Conservation (phyloP, 345 rosid species). For the Euphorbia pulcherrima region DNA sequence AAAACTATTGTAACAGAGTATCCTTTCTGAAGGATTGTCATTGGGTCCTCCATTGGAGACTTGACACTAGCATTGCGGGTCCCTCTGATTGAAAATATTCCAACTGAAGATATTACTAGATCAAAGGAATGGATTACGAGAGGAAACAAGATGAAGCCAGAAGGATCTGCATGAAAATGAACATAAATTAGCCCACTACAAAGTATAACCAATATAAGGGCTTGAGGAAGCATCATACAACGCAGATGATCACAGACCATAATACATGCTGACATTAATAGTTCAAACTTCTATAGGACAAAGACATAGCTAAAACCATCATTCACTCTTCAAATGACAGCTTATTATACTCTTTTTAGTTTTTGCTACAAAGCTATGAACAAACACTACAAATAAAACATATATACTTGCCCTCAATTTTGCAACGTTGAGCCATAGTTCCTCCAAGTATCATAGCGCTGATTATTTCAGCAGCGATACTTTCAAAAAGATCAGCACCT, state of each 20-base stretch:
- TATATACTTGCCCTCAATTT: no score
- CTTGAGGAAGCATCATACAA: conserved; percentile 1
- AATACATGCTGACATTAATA: neutral
- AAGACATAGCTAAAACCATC: neutral
- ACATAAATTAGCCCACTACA: conserved; percentile 10
- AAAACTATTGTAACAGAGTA: conserved; percentile 77
- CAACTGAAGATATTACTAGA: conserved; percentile 82
- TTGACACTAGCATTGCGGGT: conserved; percentile 70
- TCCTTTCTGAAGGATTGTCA: conserved; percentile 97
- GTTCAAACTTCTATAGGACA: conserved; percentile 3
- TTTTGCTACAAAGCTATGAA: no score
- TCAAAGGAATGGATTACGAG: conserved; percentile 97
- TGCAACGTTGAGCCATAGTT: neutral
- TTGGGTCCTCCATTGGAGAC: conserved; percentile 83
- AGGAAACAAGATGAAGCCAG: conserved; percentile 97
- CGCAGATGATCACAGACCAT: conserved; percentile 1
- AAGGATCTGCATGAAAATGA: conserved; percentile 71
- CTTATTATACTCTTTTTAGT: no score
- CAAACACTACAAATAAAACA: no score
- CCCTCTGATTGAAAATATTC: conserved; percentile 84
- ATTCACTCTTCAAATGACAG: no score
- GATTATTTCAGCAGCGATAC: conserved; percentile 35
- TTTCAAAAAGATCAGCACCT: conserved; percentile 99
- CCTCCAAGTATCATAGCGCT: neutral
- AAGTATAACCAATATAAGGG: conserved; percentile 9